Percentiles rank a stretch among this genome's conserved stretches.
These are phyloP conservation scores for Podaxis carcinomalis DNA, from an alignment of 768 basidiomycete genomes.

Conservation along the genomic window DNA sequence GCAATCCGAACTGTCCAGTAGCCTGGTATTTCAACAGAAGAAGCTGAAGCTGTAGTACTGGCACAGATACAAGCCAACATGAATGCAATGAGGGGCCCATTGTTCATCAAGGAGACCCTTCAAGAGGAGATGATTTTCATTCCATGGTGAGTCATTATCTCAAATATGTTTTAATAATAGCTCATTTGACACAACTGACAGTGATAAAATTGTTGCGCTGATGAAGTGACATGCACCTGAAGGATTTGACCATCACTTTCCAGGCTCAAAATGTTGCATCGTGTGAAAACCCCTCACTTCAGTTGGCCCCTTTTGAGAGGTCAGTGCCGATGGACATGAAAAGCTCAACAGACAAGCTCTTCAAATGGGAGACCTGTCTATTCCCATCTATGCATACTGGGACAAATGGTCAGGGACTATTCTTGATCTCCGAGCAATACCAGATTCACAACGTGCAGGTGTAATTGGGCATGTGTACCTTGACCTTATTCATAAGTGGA, in stretches of 20 bases:
- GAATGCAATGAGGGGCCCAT: background rate
- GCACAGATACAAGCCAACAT: background rate
- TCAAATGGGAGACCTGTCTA: slow-evolving; percentile 20
- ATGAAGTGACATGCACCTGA: slow-evolving; percentile 18
- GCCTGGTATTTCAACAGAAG: background rate
- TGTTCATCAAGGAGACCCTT: background rate
- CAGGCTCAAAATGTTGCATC: slow-evolving; percentile 15
- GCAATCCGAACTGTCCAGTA: background rate
- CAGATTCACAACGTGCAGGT: slow-evolving; percentile 18
- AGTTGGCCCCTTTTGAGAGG: slow-evolving; percentile 20
- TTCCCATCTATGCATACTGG: slow-evolving; percentile 21
- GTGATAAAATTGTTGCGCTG: slow-evolving; percentile 16
- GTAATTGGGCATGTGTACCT: slow-evolving; percentile 22
- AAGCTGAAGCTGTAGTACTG: background rate
- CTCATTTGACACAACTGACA: background rate
- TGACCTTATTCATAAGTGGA: slow-evolving; percentile 17
- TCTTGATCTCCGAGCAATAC: slow-evolving; percentile 17
- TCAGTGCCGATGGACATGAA: slow-evolving; percentile 21
- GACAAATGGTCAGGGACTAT: slow-evolving; percentile 20
- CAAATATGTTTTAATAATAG: background rate
- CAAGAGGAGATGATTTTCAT: background rate
- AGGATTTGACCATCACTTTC: slow-evolving; percentile 17
- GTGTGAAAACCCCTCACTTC: slow-evolving; percentile 14
- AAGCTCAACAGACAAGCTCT: slow-evolving; percentile 16
- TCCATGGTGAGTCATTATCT: background rate